A percentile compares a stretch with the other conserved stretches of the same genome.
Conservation (phyloP, 2,329 filamentous ascomycete species). For the Xylaria sp. region DNA sequence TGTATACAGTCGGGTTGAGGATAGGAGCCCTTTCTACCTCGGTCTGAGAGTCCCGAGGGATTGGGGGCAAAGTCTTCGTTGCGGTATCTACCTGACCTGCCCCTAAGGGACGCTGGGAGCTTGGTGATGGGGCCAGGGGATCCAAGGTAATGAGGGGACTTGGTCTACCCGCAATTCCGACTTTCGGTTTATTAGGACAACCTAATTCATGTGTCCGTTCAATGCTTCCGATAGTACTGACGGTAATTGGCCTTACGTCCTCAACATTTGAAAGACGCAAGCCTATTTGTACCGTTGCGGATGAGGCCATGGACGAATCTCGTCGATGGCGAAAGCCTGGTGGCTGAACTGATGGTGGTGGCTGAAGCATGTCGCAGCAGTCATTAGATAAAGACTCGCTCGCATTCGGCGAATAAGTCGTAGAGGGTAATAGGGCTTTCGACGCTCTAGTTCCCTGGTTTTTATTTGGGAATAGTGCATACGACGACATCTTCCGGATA, state of each 20-base stretch:
- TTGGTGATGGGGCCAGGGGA: constrained; percentile 40
- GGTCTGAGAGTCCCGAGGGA: constrained; percentile 46
- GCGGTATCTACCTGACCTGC: constrained; percentile 26
- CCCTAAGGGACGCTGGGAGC: constrained; percentile 41
- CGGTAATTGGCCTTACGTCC: constrained; percentile 57
- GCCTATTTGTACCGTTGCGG: constrained; percentile 77
- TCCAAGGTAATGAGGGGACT: constrained; percentile 49
- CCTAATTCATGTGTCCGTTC: constrained; percentile 55
- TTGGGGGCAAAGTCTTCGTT: constrained; percentile 53
- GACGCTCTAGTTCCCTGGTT: constrained; percentile 49
- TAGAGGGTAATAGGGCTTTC: constrained; percentile 58
- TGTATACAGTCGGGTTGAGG: constrained; percentile 65
- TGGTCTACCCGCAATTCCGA: constrained; percentile 43
- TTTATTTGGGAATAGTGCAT: constrained; percentile 55
- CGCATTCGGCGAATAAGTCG: constrained; percentile 56
- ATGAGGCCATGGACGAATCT: constrained; percentile 71
- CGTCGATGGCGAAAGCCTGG: constrained; percentile 60
- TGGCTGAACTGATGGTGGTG: constrained; percentile 58
- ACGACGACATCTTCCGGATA: constrained; percentile 53
- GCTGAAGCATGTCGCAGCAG: constrained; percentile 51
- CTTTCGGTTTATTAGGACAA: constrained; percentile 46
- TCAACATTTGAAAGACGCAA: constrained; percentile 72
- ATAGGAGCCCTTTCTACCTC: constrained; percentile 51
- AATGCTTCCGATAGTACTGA: constrained; percentile 49
- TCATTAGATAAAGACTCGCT: constrained; percentile 33